These are phyloP conservation scores for Porodaedalea pini DNA, from an alignment of 1,284 basidiomycete genomes.

Conservation along the genomic window DNA sequence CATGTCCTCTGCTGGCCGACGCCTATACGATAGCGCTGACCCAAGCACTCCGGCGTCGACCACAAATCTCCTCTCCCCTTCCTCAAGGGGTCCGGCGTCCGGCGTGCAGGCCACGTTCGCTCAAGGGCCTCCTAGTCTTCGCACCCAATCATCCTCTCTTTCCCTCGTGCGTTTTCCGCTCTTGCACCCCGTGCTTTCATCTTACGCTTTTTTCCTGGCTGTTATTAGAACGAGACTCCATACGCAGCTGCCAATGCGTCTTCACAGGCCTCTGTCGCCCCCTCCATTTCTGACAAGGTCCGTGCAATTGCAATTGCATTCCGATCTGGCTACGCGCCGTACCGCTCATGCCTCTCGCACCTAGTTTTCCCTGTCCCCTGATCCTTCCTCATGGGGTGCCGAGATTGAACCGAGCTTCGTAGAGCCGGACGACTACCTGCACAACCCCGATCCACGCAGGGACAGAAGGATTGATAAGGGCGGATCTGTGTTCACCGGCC, in stretches of 20 bases:
- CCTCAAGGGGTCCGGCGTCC: constrained; percentile 23
- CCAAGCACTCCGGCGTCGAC: constrained; percentile 11
- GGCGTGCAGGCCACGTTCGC: constrained; percentile 46
- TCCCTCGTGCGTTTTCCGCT: constrained; percentile 38
- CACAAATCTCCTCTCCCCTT: constrained; percentile 34
- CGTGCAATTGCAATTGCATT: constrained; percentile 26
- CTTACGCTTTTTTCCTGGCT: neutral
- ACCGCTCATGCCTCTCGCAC: constrained; percentile 10
- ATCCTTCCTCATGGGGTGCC: constrained; percentile 65
- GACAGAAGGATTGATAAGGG: constrained; percentile 60
- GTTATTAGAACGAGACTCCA: constrained; percentile 41
- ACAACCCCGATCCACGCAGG: constrained; percentile 71
- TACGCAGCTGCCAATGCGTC: constrained; percentile 33
- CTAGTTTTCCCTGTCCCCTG: constrained; percentile 70
- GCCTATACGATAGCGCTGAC: constrained; percentile 13
- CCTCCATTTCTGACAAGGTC: constrained; percentile 40
- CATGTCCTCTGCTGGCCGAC: constrained; percentile 12
- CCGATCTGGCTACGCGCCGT: neutral
- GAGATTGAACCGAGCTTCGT: constrained; percentile 51
- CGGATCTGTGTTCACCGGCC: constrained; percentile 63
- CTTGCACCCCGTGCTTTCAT: constrained; percentile 7
- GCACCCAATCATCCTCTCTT: constrained; percentile 35
- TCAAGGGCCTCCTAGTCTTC: constrained; percentile 36
- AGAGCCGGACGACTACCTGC: constrained; percentile 69
- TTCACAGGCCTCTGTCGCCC: constrained; percentile 24